Base-by-base conservation (phyloP, 176 grass and related monocot genomes). In the Ensete ventricosum region DNA sequence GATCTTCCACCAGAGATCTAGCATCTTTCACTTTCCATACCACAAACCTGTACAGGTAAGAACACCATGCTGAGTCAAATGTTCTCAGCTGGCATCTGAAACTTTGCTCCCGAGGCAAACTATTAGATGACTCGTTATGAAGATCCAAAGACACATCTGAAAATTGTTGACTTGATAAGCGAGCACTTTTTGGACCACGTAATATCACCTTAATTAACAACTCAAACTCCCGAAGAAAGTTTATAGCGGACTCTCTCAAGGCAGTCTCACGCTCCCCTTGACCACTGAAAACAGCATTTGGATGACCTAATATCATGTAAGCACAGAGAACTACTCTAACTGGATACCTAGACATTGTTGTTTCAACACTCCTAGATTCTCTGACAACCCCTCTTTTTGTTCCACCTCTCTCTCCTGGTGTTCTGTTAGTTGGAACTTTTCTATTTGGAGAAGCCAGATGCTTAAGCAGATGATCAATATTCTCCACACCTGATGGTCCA, bases 221-320 rank as follows among this genome's bases (percentile, higher is more conserved):
- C 82, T 99, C 90, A 53, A 91, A 99, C 62, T 87, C 76, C 14
- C 73, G 64, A 48, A 94, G 49, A 69, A 94, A 99, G 49, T 83
- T 83, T 67, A 67, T 69, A 50, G 91, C 86, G 0, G 95, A 93
- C 54, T 89, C 84, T 73, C 87, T 84, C 59, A 99, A 82, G 55
- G 82, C 75, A 43, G 59, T 83, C 72, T 99, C 95, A 62, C 73
- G 79, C 60, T 94, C 90, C 10, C 95, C 91, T 79, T 85, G 88
- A 49, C 88, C 95, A 74, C 95, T 99, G 58, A 99, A 89, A 84
- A 99, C 95, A 68, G 90, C 95, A 87, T 70, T 80, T 67, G 95
- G 95, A 82, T 99, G 95, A 60, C 88, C 89, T 74, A 99, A 73
- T 85, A 99, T 89, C 95, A 99, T 99, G 81, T 99, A 99, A 78